Evolutionary conservation across 2,329 filamentous ascomycete species (phyloP).

Genomic region (Elsinoe fawcettii): DNA sequence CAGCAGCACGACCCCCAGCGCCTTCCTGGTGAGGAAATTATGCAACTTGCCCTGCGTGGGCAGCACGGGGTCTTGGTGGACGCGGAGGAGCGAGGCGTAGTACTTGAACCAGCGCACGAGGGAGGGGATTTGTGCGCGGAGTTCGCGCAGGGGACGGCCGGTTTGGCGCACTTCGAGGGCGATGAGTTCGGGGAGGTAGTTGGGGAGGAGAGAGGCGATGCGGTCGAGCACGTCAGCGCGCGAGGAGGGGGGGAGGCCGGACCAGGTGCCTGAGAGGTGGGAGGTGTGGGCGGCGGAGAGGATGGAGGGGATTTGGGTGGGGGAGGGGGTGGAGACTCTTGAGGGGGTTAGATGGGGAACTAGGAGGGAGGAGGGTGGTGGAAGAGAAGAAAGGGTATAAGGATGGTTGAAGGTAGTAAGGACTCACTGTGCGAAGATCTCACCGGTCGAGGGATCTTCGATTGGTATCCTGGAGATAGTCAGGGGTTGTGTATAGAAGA

Average conservation of each 20-base stretch:
- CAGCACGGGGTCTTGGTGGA: conserved; percentile 57
- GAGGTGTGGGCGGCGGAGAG: conserved; percentile 37
- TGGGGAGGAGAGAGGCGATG: conserved; percentile 48
- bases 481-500: conserved; percentile 15
- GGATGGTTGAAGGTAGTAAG: neutral
- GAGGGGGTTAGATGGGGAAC: neutral
- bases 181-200: conserved; percentile 50
- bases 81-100: conserved; percentile 59
- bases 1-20: conserved; percentile 30
- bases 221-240: conserved; percentile 57
- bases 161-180: conserved; percentile 60
- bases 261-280: conserved; percentile 50
- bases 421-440: conserved; percentile 45
- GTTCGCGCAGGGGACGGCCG: conserved; percentile 60
- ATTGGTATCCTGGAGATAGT: conserved; percentile 39
- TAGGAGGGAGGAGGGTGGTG: neutral
- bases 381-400: too few species aligned
- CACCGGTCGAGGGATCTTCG: conserved; percentile 47
- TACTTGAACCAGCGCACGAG: conserved; percentile 65
- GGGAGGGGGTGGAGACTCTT: conserved; percentile 44
- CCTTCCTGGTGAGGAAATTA: conserved; percentile 33
- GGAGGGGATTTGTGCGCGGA: conserved; percentile 60
- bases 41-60: conserved; percentile 53
- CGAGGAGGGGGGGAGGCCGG: conserved; percentile 46
- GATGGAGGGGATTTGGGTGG: conserved; percentile 37